These are phyloP conservation scores for Botrytis medusae DNA, from an alignment of 2,329 filamentous ascomycete species.

Conservation along the genomic window DNA sequence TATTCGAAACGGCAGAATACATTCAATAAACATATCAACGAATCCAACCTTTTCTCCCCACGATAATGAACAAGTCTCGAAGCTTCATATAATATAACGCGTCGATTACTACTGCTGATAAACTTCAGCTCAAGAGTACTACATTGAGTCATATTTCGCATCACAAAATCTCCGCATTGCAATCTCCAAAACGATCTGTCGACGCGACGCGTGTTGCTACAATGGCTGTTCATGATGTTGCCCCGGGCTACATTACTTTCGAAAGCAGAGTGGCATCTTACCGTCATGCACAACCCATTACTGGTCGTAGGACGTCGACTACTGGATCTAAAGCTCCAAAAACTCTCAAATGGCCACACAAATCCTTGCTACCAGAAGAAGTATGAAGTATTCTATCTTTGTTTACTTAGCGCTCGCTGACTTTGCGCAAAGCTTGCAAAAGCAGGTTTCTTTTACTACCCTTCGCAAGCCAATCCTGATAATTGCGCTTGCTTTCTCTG, in stretches of 20 bases:
- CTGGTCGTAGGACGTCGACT: constrained; percentile 70
- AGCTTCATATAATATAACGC: constrained; percentile 6
- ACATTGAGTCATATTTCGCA: neutral
- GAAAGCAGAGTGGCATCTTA: constrained; percentile 82
- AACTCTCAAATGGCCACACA: constrained; percentile 74
- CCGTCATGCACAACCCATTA: constrained; percentile 58
- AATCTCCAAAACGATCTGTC: neutral
- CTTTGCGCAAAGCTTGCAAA: constrained; percentile 66
- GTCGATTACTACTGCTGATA: neutral
- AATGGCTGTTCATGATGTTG: constrained; percentile 34
- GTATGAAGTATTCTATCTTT: constrained; percentile 45
- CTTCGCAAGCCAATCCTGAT: constrained; percentile 72
- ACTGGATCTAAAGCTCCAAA: constrained; percentile 59
- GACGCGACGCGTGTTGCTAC: constrained; percentile 23
- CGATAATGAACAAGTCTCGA: constrained; percentile 7
- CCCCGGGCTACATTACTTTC: constrained; percentile 59
- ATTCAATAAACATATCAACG: constrained; percentile 7
- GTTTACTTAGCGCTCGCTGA: neutral
- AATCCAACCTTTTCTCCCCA: constrained; percentile 3
- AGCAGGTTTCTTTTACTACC: constrained; percentile 89
- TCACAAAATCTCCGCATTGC: no score
- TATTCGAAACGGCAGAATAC: neutral
- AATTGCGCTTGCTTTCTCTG: constrained; percentile 92
- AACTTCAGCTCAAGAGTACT: neutral
- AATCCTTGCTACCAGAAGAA: constrained; percentile 61